Evolutionary conservation across 805 yeast species (phyloP).

Genomic region (Starmerella roubikii): DNA sequence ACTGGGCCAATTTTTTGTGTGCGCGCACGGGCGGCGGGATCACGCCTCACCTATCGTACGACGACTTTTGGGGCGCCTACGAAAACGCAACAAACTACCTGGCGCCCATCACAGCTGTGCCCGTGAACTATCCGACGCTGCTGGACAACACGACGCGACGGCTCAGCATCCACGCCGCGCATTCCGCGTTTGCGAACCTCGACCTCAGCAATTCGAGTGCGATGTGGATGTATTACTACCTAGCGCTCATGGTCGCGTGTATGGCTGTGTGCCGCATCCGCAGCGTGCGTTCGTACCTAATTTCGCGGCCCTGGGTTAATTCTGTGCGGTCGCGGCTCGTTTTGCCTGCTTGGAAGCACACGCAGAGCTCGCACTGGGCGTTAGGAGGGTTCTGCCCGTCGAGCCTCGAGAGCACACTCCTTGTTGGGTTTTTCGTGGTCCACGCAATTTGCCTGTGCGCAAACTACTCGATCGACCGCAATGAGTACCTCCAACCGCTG

Average conservation of each 20-base stretch:
- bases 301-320: background rate
- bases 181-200: conserved; percentile 10
- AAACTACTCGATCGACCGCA: conserved; percentile 8
- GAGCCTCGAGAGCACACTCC: conserved; percentile 2
- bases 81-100: conserved; percentile 7
- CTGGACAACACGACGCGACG: conserved; percentile 1
- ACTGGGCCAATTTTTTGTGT: conserved; percentile 9
- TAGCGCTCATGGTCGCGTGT: background rate
- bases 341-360: conserved; percentile 6
- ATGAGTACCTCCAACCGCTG: conserved; percentile 8
- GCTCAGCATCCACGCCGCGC: conserved; percentile 3
- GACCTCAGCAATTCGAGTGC: conserved; percentile 11
- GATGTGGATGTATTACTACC: conserved; percentile 10
- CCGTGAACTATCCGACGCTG: conserved; percentile 1
- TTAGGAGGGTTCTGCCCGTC: conserved; percentile 12
- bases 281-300: background rate
- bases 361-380: conserved; percentile 6
- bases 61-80: background rate
- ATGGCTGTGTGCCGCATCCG: background rate
- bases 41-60: background rate
- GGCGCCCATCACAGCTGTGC: background rate
- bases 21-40: conserved; percentile 9
- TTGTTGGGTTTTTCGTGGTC: conserved; percentile 6
- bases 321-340: conserved; percentile 1
- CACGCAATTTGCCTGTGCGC: conserved; percentile 5